Percentiles rank a stretch among this genome's conserved stretches.
Conservation (phyloP, 768 basidiomycete genomes). For the Xerocomellus chrysenteron region DNA sequence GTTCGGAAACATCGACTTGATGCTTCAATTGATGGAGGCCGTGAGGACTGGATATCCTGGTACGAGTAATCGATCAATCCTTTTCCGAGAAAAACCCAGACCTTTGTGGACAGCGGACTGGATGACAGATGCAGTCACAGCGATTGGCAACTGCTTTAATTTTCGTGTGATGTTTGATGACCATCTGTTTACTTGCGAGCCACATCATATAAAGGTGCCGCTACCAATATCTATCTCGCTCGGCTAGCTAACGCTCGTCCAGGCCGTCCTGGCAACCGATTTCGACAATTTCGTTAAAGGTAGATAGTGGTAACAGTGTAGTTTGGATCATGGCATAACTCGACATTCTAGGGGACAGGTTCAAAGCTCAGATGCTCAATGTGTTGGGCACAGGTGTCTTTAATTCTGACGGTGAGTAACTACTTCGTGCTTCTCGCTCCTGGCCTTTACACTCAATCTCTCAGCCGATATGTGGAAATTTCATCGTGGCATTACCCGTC, state of each 20-base stretch:
- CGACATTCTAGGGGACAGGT: constrained; percentile 26
- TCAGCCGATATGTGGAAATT: constrained; percentile 55
- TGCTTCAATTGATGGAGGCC: constrained; percentile 35
- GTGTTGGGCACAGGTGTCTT: constrained; percentile 67
- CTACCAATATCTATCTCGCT: neutral
- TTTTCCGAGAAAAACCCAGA: neutral
- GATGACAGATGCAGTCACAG: constrained; percentile 33
- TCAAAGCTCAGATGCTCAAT: constrained; percentile 42
- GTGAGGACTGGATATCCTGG: constrained; percentile 51
- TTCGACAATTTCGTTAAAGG: constrained; percentile 63
- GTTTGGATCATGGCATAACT: neutral
- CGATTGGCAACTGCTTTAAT: constrained; percentile 44
- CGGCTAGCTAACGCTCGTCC: neutral
- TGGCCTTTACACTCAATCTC: constrained; percentile 11
- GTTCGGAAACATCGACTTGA: constrained; percentile 47
- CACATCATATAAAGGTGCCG: constrained; percentile 51
- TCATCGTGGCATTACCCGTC: constrained; percentile 63
- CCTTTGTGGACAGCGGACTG: constrained; percentile 40
- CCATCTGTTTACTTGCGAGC: constrained; percentile 47
- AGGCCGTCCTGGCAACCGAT: constrained; percentile 52
- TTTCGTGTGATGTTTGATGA: constrained; percentile 46
- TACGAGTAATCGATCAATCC: constrained; percentile 20
- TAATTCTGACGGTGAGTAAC: constrained; percentile 56
- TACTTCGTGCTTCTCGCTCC: too few species aligned
- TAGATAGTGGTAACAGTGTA: constrained; percentile 10